Base-by-base conservation (phyloP, 495 filamentous ascomycete genomes). In the Amphirosellinia nigrospora region DNA sequence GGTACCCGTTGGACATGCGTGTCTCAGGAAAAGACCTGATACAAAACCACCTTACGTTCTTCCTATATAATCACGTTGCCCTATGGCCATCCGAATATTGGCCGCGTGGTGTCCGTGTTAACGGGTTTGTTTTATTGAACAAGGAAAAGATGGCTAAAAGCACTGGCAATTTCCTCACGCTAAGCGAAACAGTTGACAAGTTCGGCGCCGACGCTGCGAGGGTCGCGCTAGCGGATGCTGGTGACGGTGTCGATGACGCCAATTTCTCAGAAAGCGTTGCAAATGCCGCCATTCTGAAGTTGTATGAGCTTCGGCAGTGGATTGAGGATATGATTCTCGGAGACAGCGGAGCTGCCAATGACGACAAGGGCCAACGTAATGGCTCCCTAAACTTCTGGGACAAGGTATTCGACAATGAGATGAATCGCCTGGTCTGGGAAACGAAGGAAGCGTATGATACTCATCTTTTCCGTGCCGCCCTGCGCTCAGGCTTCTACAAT, bases 211-310 rank as follows among this genome's bases (percentile, higher is more conserved):
- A 98, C 81, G 95, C 95, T 21, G 91, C 92, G 39, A 86, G 95
- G 77, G 92, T 99, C 70, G 94, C 94, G 9, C 89, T 99, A 66
- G 94, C 95, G 38, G 96, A 99, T 82, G 94, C 93, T 21, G 96
- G 96, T 73, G 96, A 99, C 80, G 92, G 93, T 64, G 92, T 98
- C 66, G 90, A 94, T 69, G 96, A 99, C 82, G 95, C 96, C 66
- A 99, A 99, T 83, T 97, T 99, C 74, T 96, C 97, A 72, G 96
- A 99, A 83, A 87, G 89, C 71, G 94, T 97, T 34, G 95, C 95
- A 48, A 94, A 97, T 80, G 92, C 89, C 77, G 94, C 89, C 74
- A 96, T 98, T 61, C 86, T 98, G 68, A 87, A 93, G 73, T 86
- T 98, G 38, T 92, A 89, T 79, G 94, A 90, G 68, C 87, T 98